These are phyloP conservation scores for Quercus alba DNA, from an alignment of 306 rosid species.

Conservation along the genomic window DNA sequence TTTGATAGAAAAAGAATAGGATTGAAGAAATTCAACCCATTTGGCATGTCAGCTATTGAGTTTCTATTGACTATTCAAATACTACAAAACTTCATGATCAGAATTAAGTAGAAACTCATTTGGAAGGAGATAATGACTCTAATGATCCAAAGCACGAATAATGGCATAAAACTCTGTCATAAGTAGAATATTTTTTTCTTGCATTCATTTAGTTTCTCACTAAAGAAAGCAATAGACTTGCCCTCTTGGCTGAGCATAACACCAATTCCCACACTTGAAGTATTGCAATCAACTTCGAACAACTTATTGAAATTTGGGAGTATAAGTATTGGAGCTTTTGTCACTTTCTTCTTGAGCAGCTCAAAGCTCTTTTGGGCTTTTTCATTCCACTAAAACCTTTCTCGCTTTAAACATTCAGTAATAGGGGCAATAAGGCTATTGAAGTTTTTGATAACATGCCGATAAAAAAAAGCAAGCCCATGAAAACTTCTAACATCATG, in stretches of 20 bases:
- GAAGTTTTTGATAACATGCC: not conserved
- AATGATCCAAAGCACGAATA: not conserved
- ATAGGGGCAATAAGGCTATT: not conserved
- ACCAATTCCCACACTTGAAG: not conserved
- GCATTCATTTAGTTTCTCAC: not conserved
- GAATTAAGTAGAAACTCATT: not conserved
- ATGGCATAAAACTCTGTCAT: not conserved
- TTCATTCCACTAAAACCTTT: not conserved
- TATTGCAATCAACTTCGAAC: not conserved
- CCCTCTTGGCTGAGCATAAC: not conserved
- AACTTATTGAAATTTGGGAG: not conserved
- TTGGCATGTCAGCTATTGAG: not conserved
- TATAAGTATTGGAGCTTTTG: not conserved
- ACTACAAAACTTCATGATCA: not conserved
- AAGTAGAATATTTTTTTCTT: not conserved
- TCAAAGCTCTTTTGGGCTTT: not conserved
- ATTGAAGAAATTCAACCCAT: not conserved
- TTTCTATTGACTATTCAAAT: not conserved
- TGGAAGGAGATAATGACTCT: not conserved
- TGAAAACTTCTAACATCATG: not conserved
- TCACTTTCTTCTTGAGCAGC: not conserved
- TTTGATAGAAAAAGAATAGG: not conserved
- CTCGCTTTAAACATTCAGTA: not conserved
- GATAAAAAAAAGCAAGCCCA: not conserved
- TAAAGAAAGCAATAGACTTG: not conserved